Conservation (phyloP, 768 basidiomycete species). For the Russula dissimulans region DNA sequence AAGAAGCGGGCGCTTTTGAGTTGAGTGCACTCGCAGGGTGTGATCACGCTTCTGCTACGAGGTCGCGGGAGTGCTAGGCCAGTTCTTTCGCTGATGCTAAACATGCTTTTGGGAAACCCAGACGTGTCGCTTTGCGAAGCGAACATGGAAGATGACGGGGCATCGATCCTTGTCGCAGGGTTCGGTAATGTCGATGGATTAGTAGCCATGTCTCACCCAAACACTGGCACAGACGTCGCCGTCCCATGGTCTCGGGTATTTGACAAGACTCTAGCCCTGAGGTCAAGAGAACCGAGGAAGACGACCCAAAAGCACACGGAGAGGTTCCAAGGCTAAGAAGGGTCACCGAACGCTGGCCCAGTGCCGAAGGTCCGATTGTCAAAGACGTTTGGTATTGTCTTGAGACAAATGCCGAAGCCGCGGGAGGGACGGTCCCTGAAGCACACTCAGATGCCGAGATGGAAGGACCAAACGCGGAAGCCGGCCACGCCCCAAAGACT, state of each 20-base stretch:
- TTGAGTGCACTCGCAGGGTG: conserved; percentile 2
- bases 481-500: conserved; percentile 14
- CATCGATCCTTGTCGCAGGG: neutral
- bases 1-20: conserved; percentile 17
- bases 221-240: neutral
- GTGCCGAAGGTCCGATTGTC: conserved; percentile 20
- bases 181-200: neutral
- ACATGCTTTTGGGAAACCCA: neutral
- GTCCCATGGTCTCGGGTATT: neutral
- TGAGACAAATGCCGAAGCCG: conserved; percentile 27
- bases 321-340: conserved; percentile 16
- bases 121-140: neutral
- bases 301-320: neutral
- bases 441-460: conserved; percentile 20
- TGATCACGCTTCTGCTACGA: conserved; percentile 3
- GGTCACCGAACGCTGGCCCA: conserved; percentile 15
- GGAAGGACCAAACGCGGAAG: conserved; percentile 13
- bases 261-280: neutral
- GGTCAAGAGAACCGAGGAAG: neutral
- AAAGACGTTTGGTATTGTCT: conserved; percentile 31
- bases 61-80: conserved; percentile 10
- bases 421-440: neutral
- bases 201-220: neutral
- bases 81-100: neutral
- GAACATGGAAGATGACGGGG: neutral